These are phyloP conservation scores for Corymbia maculata DNA, from an alignment of 345 rosid genomes.

Conservation along the genomic window DNA sequence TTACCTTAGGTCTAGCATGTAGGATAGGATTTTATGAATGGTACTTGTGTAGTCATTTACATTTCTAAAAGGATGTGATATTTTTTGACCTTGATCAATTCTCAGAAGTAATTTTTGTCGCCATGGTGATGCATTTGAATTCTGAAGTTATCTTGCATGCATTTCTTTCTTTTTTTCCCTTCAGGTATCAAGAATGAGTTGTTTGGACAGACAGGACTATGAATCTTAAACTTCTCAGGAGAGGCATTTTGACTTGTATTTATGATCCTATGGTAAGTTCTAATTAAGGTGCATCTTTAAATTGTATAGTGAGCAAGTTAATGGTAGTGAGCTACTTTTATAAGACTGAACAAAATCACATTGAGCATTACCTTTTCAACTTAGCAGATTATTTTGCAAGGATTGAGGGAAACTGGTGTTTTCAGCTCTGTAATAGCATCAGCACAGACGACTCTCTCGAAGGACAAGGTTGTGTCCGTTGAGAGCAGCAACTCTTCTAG, in stretches of 20 bases:
- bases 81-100: neutral
- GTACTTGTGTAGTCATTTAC: neutral
- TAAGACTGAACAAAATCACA: neutral
- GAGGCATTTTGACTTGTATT: constrained; percentile 73
- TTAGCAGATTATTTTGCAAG: constrained; percentile 62
- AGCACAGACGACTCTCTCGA: constrained; percentile 18
- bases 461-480: constrained; percentile 13
- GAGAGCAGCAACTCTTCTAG: constrained; percentile 19
- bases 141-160: neutral
- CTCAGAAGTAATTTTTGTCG: neutral
- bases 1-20: neutral
- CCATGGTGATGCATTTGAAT: neutral
- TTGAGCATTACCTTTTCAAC: neutral
- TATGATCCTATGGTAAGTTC: constrained; percentile 77
- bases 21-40: neutral
- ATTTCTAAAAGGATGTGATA: neutral
- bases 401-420: constrained; percentile 65
- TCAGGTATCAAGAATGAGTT: constrained; percentile 67
- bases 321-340: neutral
- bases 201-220: constrained; percentile 64
- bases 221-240: constrained; percentile 60
- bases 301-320: neutral
- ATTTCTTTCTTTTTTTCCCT: neutral
- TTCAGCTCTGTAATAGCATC: constrained; percentile 44
- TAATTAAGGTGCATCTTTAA: neutral